These are phyloP conservation scores for Brassica juncea DNA, from an alignment of 345 rosid genomes.

Conservation along the genomic window DNA sequence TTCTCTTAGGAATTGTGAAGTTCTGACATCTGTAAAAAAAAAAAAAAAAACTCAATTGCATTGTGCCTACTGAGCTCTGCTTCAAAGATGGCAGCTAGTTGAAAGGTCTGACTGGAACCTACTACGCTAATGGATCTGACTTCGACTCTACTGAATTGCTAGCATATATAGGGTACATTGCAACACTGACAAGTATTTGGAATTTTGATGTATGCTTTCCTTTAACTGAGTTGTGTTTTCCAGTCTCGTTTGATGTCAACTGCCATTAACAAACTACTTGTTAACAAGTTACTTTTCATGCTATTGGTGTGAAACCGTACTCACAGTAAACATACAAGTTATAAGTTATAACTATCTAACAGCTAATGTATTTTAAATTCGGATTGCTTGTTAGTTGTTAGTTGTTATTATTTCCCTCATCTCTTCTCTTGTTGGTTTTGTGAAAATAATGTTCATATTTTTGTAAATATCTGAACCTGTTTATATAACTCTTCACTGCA, in stretches of 20 bases:
- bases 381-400: slow-evolving; percentile 23
- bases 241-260: slow-evolving; percentile 8
- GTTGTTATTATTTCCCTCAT: too few species aligned
- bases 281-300: not conserved
- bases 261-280: not conserved
- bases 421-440: not conserved
- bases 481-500: slow-evolving; percentile 39
- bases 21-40: slow-evolving; percentile 31
- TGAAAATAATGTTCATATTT: slow-evolving; percentile 15
- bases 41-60: slow-evolving; percentile 19
- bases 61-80: slow-evolving; percentile 31
- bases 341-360: slow-evolving; percentile 21
- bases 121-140: slow-evolving; percentile 39
- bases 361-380: slow-evolving; percentile 19
- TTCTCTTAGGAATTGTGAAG: slow-evolving; percentile 30
- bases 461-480: slow-evolving; percentile 10
- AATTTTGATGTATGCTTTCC: slow-evolving; percentile 26
- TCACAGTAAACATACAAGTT: not conserved
- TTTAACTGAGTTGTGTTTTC: slow-evolving; percentile 21
- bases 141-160: slow-evolving; percentile 42
- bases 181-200: slow-evolving; percentile 41
- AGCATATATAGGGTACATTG: slow-evolving; percentile 39
- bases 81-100: slow-evolving; percentile 44
- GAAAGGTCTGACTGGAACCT: slow-evolving; percentile 41
- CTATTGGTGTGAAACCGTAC: slow-evolving; percentile 15